phyloP scores from a whole-genome alignment of 805 yeast genomes.

The Saturnispora silvae region DNA sequence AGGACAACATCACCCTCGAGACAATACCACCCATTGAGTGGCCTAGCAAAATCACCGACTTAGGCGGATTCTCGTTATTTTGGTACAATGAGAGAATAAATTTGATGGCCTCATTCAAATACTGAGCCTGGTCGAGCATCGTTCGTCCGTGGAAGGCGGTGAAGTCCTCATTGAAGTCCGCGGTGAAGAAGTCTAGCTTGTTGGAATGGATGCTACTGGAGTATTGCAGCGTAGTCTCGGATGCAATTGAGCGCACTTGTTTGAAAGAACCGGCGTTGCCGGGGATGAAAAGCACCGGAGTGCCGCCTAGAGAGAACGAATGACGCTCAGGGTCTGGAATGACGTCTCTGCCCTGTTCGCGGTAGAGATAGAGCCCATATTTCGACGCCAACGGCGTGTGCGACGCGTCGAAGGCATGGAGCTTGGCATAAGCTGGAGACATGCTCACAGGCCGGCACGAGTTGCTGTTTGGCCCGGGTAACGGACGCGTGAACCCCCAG shows the following conservation, averaged over 20 bases:
- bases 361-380: slow-evolving; percentile 73
- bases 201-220: slow-evolving; percentile 22
- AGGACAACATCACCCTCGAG: slow-evolving; percentile 69
- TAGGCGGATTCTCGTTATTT: slow-evolving; percentile 19
- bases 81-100: slow-evolving; percentile 64
- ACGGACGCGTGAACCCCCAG: slow-evolving; percentile 21
- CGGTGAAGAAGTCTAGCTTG: slow-evolving; percentile 76
- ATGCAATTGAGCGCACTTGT: slow-evolving; percentile 88
- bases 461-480: slow-evolving; percentile 38
- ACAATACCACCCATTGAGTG: slow-evolving; percentile 99
- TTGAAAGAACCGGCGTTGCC: slow-evolving; percentile 94
- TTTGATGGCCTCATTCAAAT: slow-evolving; percentile 73
- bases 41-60: slow-evolving; percentile 68
- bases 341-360: slow-evolving; percentile 67
- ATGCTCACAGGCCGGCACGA: slow-evolving; percentile 60
- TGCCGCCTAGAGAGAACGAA: slow-evolving; percentile 39
- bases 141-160: slow-evolving; percentile 96
- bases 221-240: slow-evolving; percentile 55
- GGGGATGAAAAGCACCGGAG: slow-evolving; percentile 88
- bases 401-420: slow-evolving; percentile 59
- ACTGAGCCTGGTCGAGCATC: slow-evolving; percentile 86
- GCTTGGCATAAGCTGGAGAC: slow-evolving; percentile 75
- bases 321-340: slow-evolving; percentile 34
- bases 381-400: slow-evolving; percentile 66
- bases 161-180: slow-evolving; percentile 91